Evolutionary conservation across 305 asterid species (phyloP), one percentile per base, ranked within the genome.

Genomic region (Euphrasia arctica): DNA sequence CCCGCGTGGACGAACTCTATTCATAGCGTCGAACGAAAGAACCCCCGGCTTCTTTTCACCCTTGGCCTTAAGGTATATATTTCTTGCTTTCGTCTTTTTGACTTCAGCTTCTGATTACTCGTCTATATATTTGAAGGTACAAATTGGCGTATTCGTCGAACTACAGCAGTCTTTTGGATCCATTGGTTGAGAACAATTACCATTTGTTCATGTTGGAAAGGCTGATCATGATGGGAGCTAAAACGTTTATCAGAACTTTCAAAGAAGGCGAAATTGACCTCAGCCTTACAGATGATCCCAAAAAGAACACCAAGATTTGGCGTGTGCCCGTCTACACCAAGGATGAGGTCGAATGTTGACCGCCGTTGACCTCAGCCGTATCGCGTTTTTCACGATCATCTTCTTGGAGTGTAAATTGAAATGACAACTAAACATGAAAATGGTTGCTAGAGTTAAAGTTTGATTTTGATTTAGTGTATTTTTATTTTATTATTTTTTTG

Each of bases 141-240:
- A 84, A 80, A 68, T 64, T 93, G 79, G 96, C 95, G 0, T 88
- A 84, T 80, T 83, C 96, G 11, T 90, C 94, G 28, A 93, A 87
- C 67, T 90, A 79, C 54, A 93, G 97, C 79, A 71, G 76, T 15
- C 52, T 90, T 58, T 66, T 93, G 74, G 90, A 88, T 75, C 94
- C 88, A 10, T 5, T 90, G 65, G 45, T 93, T 15, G 87, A 84
- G 75, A 93, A 90, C 80, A 93, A 93, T 61, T 93, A 90, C 73
- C 88, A 90, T 55, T 75, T 93, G 54, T 93, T 90, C 77, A 90
- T 90, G 91, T 68, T 93, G 55, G 97, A 93, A 70, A 86, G 99
- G 78, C 83, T 93, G 15, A 70, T 90, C 14, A 32, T 86, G 88
- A 84, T 74, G 88, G 94, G 97, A 54, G 94, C 99, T 5, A 90